These are phyloP conservation scores for Backusella circina DNA, from an alignment of 192 early-diverging fungal genomes.

Conservation along the genomic window DNA sequence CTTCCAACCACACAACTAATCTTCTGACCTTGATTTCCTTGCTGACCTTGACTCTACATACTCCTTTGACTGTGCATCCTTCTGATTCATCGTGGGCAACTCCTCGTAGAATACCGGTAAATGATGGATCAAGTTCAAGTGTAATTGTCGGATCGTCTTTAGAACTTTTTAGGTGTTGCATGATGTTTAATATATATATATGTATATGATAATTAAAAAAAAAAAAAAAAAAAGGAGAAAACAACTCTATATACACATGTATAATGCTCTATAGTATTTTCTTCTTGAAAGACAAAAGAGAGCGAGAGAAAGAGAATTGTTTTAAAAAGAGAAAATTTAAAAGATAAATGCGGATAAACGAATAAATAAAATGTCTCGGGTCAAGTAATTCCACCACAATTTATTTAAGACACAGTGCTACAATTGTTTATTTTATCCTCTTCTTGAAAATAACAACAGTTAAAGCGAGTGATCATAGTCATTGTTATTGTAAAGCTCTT, in stretches of 20 bases:
- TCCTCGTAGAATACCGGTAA: slow-evolving; percentile 26
- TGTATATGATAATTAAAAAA: too few relatives aligned
- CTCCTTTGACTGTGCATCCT: slow-evolving; percentile 22
- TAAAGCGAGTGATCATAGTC: not conserved
- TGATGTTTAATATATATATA: too few relatives aligned
- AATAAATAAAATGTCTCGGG: not conserved
- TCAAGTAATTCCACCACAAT: not conserved
- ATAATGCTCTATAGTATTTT: not conserved
- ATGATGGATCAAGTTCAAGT: slow-evolving; percentile 23
- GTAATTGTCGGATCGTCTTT: slow-evolving; percentile 18
- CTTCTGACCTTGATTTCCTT: slow-evolving; percentile 21
- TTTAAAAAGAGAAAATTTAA: not conserved
- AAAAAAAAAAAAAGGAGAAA: not conserved
- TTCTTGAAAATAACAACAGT: not conserved
- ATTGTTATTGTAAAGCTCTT: not conserved
- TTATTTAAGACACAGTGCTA: not conserved
- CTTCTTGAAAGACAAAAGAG: not conserved
- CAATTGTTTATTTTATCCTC: not conserved
- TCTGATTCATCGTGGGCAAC: slow-evolving; percentile 28
- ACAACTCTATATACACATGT: not conserved
- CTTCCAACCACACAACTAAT: slow-evolving; percentile 23
- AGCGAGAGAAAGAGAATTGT: not conserved
- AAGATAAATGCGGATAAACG: not conserved
- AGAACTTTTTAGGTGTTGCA: not conserved
- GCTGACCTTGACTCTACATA: slow-evolving; percentile 1